Percentiles rank a stretch among this genome's conserved stretches.
These are phyloP conservation scores for Epithele typhae DNA, from an alignment of 768 basidiomycete species.

Conservation along the genomic window DNA sequence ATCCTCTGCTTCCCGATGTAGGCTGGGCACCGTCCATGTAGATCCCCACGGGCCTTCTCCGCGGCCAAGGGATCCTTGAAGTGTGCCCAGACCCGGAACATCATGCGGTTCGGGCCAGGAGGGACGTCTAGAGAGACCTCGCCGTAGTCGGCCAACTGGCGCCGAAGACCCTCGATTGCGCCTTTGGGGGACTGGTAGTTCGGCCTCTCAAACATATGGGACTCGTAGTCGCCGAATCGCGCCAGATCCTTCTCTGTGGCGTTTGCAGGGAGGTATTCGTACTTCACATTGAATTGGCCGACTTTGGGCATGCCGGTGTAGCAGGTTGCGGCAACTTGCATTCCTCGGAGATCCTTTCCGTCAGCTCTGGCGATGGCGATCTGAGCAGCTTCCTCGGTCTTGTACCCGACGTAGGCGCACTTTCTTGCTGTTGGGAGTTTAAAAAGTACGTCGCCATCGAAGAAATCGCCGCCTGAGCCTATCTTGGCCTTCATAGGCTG, in stretches of 20 bases:
- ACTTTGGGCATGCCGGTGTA: constrained; percentile 58
- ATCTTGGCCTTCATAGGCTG: constrained; percentile 35
- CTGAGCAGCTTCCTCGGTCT: constrained; percentile 42
- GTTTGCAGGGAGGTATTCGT: constrained; percentile 48
- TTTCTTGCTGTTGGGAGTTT: constrained; percentile 55
- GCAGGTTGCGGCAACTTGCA: constrained; percentile 41
- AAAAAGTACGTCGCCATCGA: constrained; percentile 53
- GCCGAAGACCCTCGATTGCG: constrained; percentile 35
- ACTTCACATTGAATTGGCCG: constrained; percentile 56
- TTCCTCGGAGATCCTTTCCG: constrained; percentile 32
- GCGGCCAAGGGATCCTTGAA: constrained; percentile 53
- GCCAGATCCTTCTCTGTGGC: constrained; percentile 38
- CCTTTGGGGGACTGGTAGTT: constrained; percentile 36
- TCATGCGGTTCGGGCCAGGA: constrained; percentile 46
- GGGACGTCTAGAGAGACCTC: constrained; percentile 39
- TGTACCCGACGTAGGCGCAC: constrained; percentile 62
- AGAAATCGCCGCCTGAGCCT: constrained; percentile 35
- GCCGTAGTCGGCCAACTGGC: constrained; percentile 35
- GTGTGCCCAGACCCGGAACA: constrained; percentile 51
- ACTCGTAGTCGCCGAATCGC: constrained; percentile 39
- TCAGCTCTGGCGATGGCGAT: constrained; percentile 43
- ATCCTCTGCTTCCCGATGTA: constrained; percentile 45
- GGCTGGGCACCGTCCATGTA: constrained; percentile 44
- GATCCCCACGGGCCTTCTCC: constrained; percentile 39
- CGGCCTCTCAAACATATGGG: constrained; percentile 45